Percentiles rank a stretch among this genome's conserved stretches.
phyloP scores from a whole-genome alignment of 2,329 filamentous ascomycete species.

The Fusarium sp. region DNA sequence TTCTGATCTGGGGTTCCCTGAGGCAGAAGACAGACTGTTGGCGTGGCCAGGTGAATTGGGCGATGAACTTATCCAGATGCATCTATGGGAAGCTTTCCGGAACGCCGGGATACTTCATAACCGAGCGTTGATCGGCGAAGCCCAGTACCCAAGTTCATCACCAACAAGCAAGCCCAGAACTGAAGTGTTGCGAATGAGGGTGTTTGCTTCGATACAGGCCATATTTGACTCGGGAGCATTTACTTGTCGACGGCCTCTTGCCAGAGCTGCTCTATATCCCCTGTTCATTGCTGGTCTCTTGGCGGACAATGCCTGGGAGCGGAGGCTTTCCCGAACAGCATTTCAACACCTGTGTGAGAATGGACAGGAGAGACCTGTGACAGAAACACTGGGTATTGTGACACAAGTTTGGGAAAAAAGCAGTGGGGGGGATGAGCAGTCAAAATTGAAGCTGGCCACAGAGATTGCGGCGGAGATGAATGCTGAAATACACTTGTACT shows the following conservation, averaged over 20 bases:
- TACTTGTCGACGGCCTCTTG: not conserved
- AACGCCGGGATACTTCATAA: not conserved
- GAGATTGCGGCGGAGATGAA: not conserved
- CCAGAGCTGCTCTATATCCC: not conserved
- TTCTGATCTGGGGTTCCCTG: not conserved
- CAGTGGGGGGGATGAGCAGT: not conserved
- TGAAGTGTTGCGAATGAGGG: not conserved
- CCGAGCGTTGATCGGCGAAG: not conserved
- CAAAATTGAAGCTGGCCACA: not conserved
- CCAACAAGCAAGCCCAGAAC: not conserved
- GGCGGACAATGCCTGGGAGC: not conserved
- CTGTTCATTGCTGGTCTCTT: not conserved
- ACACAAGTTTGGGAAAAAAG: not conserved
- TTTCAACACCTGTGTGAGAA: slow-evolving; percentile 11
- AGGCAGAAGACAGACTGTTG: not conserved
- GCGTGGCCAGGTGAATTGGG: not conserved
- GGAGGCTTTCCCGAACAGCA: not conserved
- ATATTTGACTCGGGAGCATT: not conserved
- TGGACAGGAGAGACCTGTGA: slow-evolving; percentile 1
- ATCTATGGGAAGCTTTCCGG: not conserved
- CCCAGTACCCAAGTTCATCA: not conserved
- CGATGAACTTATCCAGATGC: not conserved
- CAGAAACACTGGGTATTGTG: slow-evolving; percentile 2
- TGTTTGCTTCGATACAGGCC: not conserved
- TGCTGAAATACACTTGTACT: not conserved